These are phyloP conservation scores for Thecaphora frezii DNA, from an alignment of 1,284 basidiomycete species.

Conservation along the genomic window DNA sequence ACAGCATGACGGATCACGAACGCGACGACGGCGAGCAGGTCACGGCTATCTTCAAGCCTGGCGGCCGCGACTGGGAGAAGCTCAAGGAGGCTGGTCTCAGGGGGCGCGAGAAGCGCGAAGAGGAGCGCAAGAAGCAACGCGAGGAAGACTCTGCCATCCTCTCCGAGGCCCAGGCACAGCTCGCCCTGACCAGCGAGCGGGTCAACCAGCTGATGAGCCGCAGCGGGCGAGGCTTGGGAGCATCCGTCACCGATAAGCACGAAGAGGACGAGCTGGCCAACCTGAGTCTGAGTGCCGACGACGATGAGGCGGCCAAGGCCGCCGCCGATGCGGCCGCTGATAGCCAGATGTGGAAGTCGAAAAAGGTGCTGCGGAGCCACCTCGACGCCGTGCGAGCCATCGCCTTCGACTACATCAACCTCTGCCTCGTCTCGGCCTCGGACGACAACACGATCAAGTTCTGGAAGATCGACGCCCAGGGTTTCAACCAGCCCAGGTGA, in stretches of 20 bases:
- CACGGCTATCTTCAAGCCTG: conserved; percentile 46
- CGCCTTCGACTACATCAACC: conserved; percentile 76
- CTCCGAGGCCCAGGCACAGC: conserved; percentile 34
- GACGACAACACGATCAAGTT: conserved; percentile 96
- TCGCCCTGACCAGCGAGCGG: conserved; percentile 39
- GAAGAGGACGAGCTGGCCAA: conserved; percentile 47
- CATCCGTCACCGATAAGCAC: conserved; percentile 13
- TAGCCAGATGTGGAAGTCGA: conserved; percentile 51
- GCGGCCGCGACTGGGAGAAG: conserved; percentile 44
- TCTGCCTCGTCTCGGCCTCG: conserved; percentile 83
- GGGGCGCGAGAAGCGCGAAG: conserved; percentile 40
- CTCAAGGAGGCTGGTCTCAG: conserved; percentile 42
- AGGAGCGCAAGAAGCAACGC: conserved; percentile 9
- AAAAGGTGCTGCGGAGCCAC: conserved; percentile 67
- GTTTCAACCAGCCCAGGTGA: conserved; percentile 22
- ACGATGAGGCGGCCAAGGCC: conserved; percentile 25
- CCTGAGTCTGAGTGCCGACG: conserved; percentile 31
- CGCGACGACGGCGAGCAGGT: conserved; percentile 35
- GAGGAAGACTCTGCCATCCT: conserved; percentile 23
- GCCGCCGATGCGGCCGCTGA: conserved; percentile 37
- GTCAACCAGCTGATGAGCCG: conserved; percentile 44
- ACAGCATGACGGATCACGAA: conserved; percentile 26
- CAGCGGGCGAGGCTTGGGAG: conserved; percentile 16
- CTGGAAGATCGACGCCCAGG: conserved; percentile 69
- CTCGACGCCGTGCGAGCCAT: conserved; percentile 87